Base-by-base conservation (phyloP, 1,284 basidiomycete species). In the Uromyces viciae-fabae region DNA sequence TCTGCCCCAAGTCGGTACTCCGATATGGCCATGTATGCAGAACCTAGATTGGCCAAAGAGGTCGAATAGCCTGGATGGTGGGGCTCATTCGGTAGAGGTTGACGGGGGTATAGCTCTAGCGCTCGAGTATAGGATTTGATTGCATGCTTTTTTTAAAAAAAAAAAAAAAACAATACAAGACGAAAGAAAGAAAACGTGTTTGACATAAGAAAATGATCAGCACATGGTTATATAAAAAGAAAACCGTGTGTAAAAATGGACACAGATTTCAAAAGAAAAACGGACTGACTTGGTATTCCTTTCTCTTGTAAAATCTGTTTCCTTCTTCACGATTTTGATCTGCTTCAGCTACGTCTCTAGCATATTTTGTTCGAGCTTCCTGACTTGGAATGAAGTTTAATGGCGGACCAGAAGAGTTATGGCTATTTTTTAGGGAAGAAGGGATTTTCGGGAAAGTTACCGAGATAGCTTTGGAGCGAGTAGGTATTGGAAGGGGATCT, bases 21-120 rank as follows among this genome's bases (percentile, higher is more conserved):
- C 19, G 36, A 25, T 28, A 56, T 14, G 15, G 76, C 76, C 76
- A 78, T 71, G 46, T 71, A 36, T 22, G 76, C 46, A 22, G 76
- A 40, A 43, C 64, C 76, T 31, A 46, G 66, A 38, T 78, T 71
- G 36, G 66, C 64, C 19, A 78, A 58, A 11, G 76, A 42, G 36
- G 66, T 40, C 40, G 76, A 22, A 46, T 69, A 69, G 25, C 52
- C 64, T 3, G 76, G 52, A 58, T 58, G 64, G 9, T 15, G 28
- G 28, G 49, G 31, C 46, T 75, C 25, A 75, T 58, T 31, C 22
- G 52, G 49, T 22, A 58, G 19, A 40, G 52, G 40, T 2, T 75
- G 52, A 40, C 36, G 25, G 9, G 72, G 49, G 22, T 40, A 54
- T n/a, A 15, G n/a, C 19, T 31, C 25, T 7, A 75, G 15, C 9